Evolutionary conservation across 306 rosid species (phyloP), one percentile per base, ranked within the genome.

Genomic region (Cyamopsis tetragonoloba): DNA sequence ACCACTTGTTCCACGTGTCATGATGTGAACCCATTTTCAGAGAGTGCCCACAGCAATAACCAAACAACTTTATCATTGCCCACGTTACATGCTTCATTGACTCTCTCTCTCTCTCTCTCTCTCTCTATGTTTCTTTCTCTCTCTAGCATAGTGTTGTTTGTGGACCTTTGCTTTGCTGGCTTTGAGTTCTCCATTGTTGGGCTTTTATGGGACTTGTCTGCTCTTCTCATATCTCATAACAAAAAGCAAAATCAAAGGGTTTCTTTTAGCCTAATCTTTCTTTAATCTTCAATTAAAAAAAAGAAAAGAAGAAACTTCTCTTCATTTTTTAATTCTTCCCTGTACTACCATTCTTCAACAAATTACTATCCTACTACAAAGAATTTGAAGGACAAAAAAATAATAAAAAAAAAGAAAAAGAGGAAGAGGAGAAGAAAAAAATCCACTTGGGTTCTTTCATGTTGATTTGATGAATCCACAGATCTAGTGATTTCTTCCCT

Each of bases 101-200:
- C 87, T 72, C 84, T 34, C 37, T 63, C 69, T 54, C 31, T 73
- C 12, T 26, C 41, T 55, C 38, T 62, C 42, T 70, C 67, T 44
- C 10, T 10, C 51, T 39, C 81, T n/a, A n/a, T n/a, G n/a, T n/a
- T n/a, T n/a, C n/a, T n/a, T 9, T 67, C 46, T 44, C 55, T 68
- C 30, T 67, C 28, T 17, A 38, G 43, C 51, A 23, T 14, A 50
- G 85, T 74, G 84, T 75, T 48, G 85, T 86, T 70, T 15, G 77
- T n/a, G n/a, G n/a, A n/a, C n/a, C n/a, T n/a, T n/a, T n/a, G n/a
- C n/a, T 85, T 87, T 80, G 98, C 96, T 91, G 98, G 91, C 89
- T 82, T 79, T 83, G 79, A n/a, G 87, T 87, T 72, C 83, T 76
- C 84, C 90, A n/a, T n/a, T n/a, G n/a, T n/a, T n/a, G n/a, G n/a